Evolutionary conservation across 2,329 filamentous ascomycete genomes (phyloP).

Genomic region (Fusarium pseudonygamai): DNA sequence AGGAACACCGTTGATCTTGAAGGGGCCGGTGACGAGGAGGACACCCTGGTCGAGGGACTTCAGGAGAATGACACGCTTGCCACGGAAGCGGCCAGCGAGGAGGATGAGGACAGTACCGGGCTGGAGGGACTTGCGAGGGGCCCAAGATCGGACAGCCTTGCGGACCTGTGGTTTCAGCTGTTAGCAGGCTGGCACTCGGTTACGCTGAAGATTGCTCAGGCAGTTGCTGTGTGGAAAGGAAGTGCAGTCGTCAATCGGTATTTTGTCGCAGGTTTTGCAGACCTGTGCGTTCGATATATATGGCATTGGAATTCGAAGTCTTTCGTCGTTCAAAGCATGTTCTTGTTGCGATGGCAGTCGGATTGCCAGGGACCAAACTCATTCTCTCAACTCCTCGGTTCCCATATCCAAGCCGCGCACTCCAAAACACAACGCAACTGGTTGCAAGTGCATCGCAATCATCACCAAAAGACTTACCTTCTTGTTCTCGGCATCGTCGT

Average conservation of each 20-base stretch:
- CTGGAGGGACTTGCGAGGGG: slow-evolving; percentile 87
- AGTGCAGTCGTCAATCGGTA: slow-evolving; percentile 28
- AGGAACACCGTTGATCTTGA: slow-evolving; percentile 99
- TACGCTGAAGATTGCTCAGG: slow-evolving; percentile 5
- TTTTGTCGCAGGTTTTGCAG: slow-evolving; percentile 10
- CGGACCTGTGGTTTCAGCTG: slow-evolving; percentile 73
- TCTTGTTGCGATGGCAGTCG: slow-evolving; percentile 16
- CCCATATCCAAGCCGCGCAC: slow-evolving; percentile 14
- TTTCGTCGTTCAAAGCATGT: slow-evolving; percentile 10
- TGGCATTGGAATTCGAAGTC: slow-evolving; percentile 25
- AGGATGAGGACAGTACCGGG: slow-evolving; percentile 98
- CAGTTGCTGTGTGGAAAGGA: neutral
- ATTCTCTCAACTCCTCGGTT: slow-evolving; percentile 19
- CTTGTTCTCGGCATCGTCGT: slow-evolving; percentile 88
- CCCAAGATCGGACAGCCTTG: slow-evolving; percentile 90
- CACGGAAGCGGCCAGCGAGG: slow-evolving; percentile 98
- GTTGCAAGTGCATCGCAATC: slow-evolving; percentile 34
- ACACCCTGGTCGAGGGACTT: slow-evolving; percentile 98
- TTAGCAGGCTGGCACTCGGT: slow-evolving; percentile 43
- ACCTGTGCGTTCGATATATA: slow-evolving; percentile 27
- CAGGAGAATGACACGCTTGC: slow-evolving; percentile 99
- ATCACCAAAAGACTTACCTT: slow-evolving; percentile 77
- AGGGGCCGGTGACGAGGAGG: slow-evolving; percentile 98
- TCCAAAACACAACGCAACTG: slow-evolving; percentile 19
- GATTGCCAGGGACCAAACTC: slow-evolving; percentile 14